A percentile compares a stretch with the other conserved stretches of the same genome.
These are phyloP conservation scores for Fusarium buharicum DNA, from an alignment of 2,329 filamentous ascomycete species.

Conservation along the genomic window DNA sequence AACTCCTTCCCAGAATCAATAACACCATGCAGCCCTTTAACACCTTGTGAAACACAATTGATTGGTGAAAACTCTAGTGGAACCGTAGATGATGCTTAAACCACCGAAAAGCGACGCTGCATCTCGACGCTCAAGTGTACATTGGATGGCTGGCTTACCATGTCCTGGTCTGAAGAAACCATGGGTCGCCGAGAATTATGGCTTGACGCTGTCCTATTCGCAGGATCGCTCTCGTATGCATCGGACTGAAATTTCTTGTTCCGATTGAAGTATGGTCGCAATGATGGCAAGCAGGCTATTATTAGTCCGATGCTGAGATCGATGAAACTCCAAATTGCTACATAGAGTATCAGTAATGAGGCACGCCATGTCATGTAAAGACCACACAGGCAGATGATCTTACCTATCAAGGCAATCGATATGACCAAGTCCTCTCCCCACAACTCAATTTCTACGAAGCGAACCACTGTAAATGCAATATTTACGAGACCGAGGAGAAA, in stretches of 20 bases:
- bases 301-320: conserved; percentile 13
- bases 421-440: conserved; percentile 4
- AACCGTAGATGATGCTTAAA: background rate
- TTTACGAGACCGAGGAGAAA: conserved; percentile 26
- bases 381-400: background rate
- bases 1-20: too few relatives aligned
- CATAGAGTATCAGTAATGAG: accelerated
- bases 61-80: too few relatives aligned
- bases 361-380: too few relatives aligned
- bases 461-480: conserved; percentile 10
- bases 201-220: background rate
- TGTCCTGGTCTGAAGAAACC: background rate
- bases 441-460: conserved; percentile 3
- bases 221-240: background rate
- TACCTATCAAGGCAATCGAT: conserved; percentile 9
- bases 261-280: conserved; percentile 17
- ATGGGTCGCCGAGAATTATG: conserved; percentile 2
- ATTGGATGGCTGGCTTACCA: background rate
- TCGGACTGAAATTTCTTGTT: conserved; percentile 9
- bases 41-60: too few relatives aligned
- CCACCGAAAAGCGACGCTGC: background rate
- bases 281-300: conserved; percentile 20
- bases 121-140: background rate
- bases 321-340: conserved; percentile 21
- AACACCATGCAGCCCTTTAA: too few relatives aligned